Evolutionary conservation across 768 basidiomycete species (phyloP).

Genomic region (Mycena filopes): DNA sequence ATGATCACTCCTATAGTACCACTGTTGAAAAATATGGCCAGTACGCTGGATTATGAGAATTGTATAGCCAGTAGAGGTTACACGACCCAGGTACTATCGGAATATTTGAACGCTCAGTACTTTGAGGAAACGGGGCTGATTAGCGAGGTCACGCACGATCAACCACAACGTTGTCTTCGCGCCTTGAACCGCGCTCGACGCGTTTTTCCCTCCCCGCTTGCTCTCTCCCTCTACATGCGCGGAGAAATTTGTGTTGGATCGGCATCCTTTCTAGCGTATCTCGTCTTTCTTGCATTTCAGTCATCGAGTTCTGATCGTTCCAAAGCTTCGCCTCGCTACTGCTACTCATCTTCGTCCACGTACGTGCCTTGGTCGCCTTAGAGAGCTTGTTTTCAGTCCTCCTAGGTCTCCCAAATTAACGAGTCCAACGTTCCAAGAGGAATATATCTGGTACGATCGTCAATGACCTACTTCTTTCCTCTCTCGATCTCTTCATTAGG

Average conservation of each 20-base stretch:
- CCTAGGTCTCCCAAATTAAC: slow-evolving; percentile 85
- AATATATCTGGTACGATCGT: slow-evolving; percentile 72
- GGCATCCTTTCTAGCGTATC: slow-evolving; percentile 79
- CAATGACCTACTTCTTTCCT: slow-evolving; percentile 16
- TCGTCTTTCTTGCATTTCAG: slow-evolving; percentile 33
- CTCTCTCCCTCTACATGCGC: slow-evolving; percentile 56
- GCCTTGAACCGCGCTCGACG: slow-evolving; percentile 37
- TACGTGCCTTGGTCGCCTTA: slow-evolving; percentile 48
- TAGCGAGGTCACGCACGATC: background rate
- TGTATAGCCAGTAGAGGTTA: too few species aligned
- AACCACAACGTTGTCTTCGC: slow-evolving; percentile 25
- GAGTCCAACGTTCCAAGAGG: slow-evolving; percentile 76
- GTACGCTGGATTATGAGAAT: too few species aligned
- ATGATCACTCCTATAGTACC: too few species aligned
- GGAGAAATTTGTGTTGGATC: slow-evolving; percentile 82
- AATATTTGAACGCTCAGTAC: too few species aligned
- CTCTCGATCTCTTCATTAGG: slow-evolving; percentile 50
- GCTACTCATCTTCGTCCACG: slow-evolving; percentile 86
- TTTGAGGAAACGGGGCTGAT: too few species aligned
- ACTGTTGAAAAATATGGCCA: too few species aligned
- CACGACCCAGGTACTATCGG: too few species aligned
- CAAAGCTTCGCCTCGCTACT: slow-evolving; percentile 58
- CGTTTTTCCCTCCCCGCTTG: slow-evolving; percentile 35
- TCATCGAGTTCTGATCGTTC: slow-evolving; percentile 36
- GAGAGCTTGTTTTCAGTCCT: slow-evolving; percentile 35